Conservation (phyloP, 179 eudicot species). For the Silene coronaria region DNA sequence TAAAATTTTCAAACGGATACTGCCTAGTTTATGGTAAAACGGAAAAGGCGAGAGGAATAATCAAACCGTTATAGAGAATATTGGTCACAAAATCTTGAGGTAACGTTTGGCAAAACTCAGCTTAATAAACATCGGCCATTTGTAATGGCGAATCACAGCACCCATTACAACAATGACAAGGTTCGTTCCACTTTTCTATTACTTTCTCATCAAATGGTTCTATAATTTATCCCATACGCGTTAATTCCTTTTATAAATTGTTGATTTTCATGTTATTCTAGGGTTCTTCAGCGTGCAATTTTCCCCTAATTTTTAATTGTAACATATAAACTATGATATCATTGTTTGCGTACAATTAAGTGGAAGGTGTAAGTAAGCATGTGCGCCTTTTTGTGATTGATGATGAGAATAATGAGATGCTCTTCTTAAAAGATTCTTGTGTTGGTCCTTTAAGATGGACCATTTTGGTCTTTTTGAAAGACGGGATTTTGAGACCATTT, state of each 20-base stretch:
- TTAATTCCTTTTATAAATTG: background rate
- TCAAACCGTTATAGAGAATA: no score
- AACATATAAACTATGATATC: slow-evolving; percentile 9
- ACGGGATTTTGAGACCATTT: no score
- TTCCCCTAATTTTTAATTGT: background rate
- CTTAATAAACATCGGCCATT: no score
- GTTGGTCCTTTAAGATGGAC: no score
- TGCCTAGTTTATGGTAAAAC: no score
- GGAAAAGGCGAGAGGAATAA: no score
- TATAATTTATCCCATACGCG: background rate
- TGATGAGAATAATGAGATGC: slow-evolving; percentile 12
- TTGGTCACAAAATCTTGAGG: no score
- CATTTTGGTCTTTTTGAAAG: no score
- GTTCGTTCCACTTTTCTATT: background rate
- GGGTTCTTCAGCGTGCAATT: slow-evolving; percentile 17
- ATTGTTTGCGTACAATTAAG: background rate
- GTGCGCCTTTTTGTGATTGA: slow-evolving; percentile 7
- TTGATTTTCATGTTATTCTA: background rate
- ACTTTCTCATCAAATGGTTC: background rate
- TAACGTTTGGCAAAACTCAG: no score
- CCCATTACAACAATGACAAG: background rate
- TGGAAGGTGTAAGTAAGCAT: background rate
- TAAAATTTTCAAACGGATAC: no score
- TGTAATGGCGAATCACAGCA: background rate
- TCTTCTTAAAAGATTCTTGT: background rate